Percentiles rank a stretch among this genome's conserved stretches.
Evolutionary conservation across 441 rosid species (phyloP).

Genomic region (Erysimum cheiri): DNA sequence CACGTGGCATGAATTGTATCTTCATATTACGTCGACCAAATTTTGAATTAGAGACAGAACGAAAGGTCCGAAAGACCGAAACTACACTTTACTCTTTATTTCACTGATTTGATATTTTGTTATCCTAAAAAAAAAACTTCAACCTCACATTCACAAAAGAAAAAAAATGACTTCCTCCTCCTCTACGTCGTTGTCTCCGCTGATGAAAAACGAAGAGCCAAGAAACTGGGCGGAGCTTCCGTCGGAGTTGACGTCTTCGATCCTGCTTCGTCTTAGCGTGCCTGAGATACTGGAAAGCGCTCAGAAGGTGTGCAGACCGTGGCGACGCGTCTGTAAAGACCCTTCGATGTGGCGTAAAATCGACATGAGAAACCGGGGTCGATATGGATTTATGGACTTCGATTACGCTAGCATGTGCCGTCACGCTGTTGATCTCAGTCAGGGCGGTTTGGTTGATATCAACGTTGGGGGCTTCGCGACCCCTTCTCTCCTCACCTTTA

Average conservation of each 20-base stretch:
- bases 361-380: slow-evolving; percentile 41
- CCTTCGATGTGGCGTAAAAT: slow-evolving; percentile 63
- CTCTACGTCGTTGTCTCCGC: not conserved
- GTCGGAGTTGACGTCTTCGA: slow-evolving; percentile 48
- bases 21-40: too few species aligned
- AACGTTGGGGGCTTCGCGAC: slow-evolving; percentile 44
- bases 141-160: too few species aligned
- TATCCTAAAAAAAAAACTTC: not conserved
- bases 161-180: not conserved
- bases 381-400: not conserved
- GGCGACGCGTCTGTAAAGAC: slow-evolving; percentile 55
- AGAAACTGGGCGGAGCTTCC: slow-evolving; percentile 45
- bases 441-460: slow-evolving; percentile 38
- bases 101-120: not conserved
- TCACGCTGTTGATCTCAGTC: slow-evolving; percentile 49
- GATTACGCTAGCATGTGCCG: slow-evolving; percentile 32
- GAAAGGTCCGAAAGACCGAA: not conserved
- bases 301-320: slow-evolving; percentile 59
- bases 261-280: slow-evolving; percentile 48
- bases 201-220: not conserved
- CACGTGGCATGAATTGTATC: not conserved
- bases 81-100: not conserved
- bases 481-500: slow-evolving; percentile 51
- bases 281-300: slow-evolving; percentile 49
- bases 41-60: too few species aligned